Conservation (phyloP, 441 rosid genomes). For the Eruca vesicaria region DNA sequence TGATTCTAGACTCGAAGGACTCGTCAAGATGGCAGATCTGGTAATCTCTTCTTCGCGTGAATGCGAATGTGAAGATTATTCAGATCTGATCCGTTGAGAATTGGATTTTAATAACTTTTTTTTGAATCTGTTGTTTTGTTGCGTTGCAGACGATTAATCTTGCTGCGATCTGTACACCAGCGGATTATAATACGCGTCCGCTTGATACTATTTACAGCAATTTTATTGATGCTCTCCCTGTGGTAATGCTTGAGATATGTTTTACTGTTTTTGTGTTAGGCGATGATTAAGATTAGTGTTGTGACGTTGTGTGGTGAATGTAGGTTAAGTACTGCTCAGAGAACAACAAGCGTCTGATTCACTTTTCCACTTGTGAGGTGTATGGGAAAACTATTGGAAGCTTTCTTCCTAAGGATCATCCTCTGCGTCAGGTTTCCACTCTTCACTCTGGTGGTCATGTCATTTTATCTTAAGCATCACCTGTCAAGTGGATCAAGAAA, state of each 20-base stretch:
- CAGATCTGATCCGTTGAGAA: conserved; percentile 19
- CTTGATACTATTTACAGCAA: conserved; percentile 98
- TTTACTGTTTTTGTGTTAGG: not conserved
- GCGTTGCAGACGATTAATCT: conserved; percentile 74
- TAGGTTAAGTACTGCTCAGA: conserved; percentile 99
- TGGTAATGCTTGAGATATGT: conserved; percentile 48
- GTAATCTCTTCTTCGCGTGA: conserved; percentile 32
- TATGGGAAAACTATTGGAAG: conserved; percentile 97
- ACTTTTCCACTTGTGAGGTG: conserved; percentile 97
- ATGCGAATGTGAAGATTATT: not conserved
- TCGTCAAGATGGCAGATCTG: conserved; percentile 98
- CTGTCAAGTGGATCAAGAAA: not conserved
- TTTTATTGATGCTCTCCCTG: conserved; percentile 97
- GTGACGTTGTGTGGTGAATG: conserved; percentile 27
- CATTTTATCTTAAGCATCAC: not conserved
- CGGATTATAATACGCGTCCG: conserved; percentile 97
- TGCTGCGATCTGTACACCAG: conserved; percentile 99
- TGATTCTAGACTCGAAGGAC: conserved; percentile 96
- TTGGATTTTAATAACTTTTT: not conserved
- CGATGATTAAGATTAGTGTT: not conserved
- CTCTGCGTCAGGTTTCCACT: conserved; percentile 78
- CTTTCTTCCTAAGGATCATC: conserved; percentile 91
- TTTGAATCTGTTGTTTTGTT: not conserved
- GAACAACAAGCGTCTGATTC: conserved; percentile 92
- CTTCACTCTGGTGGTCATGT: not conserved